phyloP scores from a whole-genome alignment of 1,284 basidiomycete genomes.

The Ganoderma leucocontextum region DNA sequence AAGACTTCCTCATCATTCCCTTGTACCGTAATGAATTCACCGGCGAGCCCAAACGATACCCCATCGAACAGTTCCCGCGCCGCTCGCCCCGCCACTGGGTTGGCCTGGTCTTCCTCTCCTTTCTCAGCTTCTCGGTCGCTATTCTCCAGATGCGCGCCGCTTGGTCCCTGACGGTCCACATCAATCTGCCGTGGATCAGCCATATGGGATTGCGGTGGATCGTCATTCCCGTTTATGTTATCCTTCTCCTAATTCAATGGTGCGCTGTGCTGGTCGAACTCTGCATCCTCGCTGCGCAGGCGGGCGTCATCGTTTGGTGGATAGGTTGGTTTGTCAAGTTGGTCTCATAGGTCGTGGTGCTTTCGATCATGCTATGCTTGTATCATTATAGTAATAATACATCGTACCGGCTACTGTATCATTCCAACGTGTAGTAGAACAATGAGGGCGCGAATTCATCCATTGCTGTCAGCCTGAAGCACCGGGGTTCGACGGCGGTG shows the following conservation, averaged over 20 bases:
- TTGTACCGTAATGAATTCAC: conserved; percentile 84
- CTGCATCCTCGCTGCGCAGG: conserved; percentile 60
- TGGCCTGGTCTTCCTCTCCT: conserved; percentile 60
- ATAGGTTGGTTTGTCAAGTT: conserved; percentile 69
- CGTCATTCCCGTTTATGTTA: conserved; percentile 65
- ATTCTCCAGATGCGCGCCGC: conserved; percentile 65
- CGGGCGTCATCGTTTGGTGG: conserved; percentile 73
- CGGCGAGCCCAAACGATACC: conserved; percentile 73
- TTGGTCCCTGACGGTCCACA: conserved; percentile 54
- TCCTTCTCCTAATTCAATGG: conserved; percentile 68
- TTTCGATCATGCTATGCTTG: conserved; percentile 27
- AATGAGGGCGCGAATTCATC: neutral
- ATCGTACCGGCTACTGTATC: conserved; percentile 26
- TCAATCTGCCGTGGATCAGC: conserved; percentile 61
- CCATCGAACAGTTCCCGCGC: conserved; percentile 61
- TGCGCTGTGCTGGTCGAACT: conserved; percentile 62
- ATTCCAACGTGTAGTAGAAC: neutral
- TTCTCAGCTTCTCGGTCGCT: conserved; percentile 52
- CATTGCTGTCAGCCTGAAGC: neutral
- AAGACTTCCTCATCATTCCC: conserved; percentile 81
- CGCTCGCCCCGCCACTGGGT: conserved; percentile 75
- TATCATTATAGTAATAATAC: conserved; percentile 33
- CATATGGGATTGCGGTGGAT: conserved; percentile 67
- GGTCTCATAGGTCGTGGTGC: conserved; percentile 50
- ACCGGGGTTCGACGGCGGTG: neutral